Evolutionary conservation across 805 yeast species (phyloP), one percentile per base, ranked within the genome.

Genomic region (Starmerella gropengiesseri): DNA sequence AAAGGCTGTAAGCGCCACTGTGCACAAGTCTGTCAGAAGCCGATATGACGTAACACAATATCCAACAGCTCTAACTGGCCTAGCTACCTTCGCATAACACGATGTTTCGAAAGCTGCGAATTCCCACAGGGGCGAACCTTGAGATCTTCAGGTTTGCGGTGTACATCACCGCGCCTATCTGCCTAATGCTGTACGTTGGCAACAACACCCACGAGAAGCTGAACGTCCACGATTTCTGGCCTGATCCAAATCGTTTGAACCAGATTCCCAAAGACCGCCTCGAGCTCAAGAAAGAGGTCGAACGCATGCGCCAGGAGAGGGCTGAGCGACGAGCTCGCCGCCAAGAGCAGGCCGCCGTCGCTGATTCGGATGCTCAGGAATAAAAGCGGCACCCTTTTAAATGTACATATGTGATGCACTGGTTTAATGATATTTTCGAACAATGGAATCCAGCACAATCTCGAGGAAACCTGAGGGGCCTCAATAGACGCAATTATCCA

Each of bases 191-290:
- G 62, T 87, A 81, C 55, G 87, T 85, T 34, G 96, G 97, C 58
- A 73, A 81, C 30, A 87, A 87, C 55, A 81, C 96, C 1, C 94
- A 87, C 60, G 74, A 70, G 54, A 87, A 85, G 65, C 77, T 87
- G 60, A 83, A 85, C 57, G 78, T 86, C 37, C 93, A 94, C 7
- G 95, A 95, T 17, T 87, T 84, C 63, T 86, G 95, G 94, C 97
- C 97, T 3, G 96, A 86, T 60, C 95, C 95, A 31, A 81, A 81
- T 31, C 81, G 95, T 2, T 69, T 85, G 52, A 86, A 87, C 59
- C 80, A 83, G 63, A 78, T 87, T 27, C 97, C 97, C 3, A 87
- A 86, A 56, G 95, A 87, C 57, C 86, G 86, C 2, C 82, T 80
- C 55, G 95, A 87, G 58, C 84, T 87, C 46, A 80, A 83, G 59